Conservation (phyloP, 1,139 yeast genomes). For the Nematodospora anomalae region DNA sequence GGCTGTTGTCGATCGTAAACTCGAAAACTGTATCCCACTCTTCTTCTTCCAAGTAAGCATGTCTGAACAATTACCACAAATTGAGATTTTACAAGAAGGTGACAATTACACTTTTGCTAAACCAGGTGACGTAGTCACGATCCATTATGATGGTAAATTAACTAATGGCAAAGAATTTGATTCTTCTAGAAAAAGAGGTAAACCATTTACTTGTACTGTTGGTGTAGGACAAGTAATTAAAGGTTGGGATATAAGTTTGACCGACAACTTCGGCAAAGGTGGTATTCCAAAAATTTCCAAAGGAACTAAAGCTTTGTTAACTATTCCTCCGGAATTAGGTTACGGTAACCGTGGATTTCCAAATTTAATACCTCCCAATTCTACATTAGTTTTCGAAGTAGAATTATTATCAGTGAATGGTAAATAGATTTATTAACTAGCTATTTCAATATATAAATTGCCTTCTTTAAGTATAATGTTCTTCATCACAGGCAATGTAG, state of each 20-base stretch:
- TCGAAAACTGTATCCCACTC: too few species aligned
- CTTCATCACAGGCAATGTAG: constrained; percentile 47
- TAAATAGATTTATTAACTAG: constrained; percentile 4
- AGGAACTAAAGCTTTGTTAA: constrained; percentile 88
- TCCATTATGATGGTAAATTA: constrained; percentile 93
- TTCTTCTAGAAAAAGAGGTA: constrained; percentile 89
- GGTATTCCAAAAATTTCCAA: constrained; percentile 87
- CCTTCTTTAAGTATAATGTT: constrained; percentile 23
- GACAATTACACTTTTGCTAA: constrained; percentile 87
- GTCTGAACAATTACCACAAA: constrained; percentile 26
- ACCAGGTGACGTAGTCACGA: constrained; percentile 82
- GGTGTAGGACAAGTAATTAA: constrained; percentile 96
- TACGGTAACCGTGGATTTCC: constrained; percentile 96
- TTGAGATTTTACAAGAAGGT: constrained; percentile 54
- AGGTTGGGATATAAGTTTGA: constrained; percentile 72
- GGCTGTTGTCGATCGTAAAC: too few species aligned
- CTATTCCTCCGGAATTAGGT: constrained; percentile 91
- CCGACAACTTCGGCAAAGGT: constrained; percentile 40
- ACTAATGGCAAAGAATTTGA: constrained; percentile 95
- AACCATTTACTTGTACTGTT: constrained; percentile 88
- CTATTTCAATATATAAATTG: constrained; percentile 19
- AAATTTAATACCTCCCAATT: constrained; percentile 93
- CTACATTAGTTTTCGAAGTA: constrained; percentile 89
- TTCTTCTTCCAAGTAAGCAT: constrained; percentile 1
- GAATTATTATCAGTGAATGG: constrained; percentile 73